Percentiles rank a stretch among this genome's conserved stretches.
phyloP scores from a whole-genome alignment of 345 rosid species.

The Turnera subulata region DNA sequence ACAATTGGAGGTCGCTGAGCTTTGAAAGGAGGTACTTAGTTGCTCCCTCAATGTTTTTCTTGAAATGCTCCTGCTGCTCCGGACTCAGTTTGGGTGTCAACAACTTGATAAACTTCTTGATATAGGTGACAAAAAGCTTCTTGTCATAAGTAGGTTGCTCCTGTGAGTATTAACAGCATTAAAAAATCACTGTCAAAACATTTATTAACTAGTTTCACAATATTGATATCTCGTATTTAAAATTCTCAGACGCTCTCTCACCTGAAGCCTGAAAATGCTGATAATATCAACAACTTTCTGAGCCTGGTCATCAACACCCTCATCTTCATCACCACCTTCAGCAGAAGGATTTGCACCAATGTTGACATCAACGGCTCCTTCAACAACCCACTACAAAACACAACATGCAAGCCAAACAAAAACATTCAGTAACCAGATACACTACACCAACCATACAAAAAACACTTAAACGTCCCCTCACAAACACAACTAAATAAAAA shows the following conservation, averaged over 20 bases:
- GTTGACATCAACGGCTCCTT: conserved; percentile 20
- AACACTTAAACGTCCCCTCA: background rate
- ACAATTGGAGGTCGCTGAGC: conserved; percentile 22
- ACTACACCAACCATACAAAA: background rate
- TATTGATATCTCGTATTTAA: too few species aligned
- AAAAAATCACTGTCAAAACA: too few species aligned
- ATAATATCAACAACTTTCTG: conserved; percentile 23
- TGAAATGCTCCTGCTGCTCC: conserved; percentile 19
- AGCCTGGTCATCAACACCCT: conserved; percentile 27
- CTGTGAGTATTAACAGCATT: conserved; percentile 3
- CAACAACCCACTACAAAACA: conserved; percentile 20
- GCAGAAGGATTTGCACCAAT: conserved; percentile 27
- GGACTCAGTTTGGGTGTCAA: conserved; percentile 19
- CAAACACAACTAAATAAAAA: background rate
- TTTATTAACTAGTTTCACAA: too few species aligned
- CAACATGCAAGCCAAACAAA: background rate
- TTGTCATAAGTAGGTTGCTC: conserved; percentile 26
- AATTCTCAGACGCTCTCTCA: background rate
- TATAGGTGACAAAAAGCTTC: conserved; percentile 20
- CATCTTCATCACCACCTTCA: conserved; percentile 21
- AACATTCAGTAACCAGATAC: conserved; percentile 17
- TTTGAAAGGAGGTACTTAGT: conserved; percentile 20
- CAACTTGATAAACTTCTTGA: conserved; percentile 23
- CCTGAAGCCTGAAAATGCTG: conserved; percentile 26
- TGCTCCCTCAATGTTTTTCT: conserved; percentile 21